These are phyloP conservation scores for Melanopsichium pennsylvanicum DNA, from an alignment of 1,284 basidiomycete genomes.

Conservation along the genomic window DNA sequence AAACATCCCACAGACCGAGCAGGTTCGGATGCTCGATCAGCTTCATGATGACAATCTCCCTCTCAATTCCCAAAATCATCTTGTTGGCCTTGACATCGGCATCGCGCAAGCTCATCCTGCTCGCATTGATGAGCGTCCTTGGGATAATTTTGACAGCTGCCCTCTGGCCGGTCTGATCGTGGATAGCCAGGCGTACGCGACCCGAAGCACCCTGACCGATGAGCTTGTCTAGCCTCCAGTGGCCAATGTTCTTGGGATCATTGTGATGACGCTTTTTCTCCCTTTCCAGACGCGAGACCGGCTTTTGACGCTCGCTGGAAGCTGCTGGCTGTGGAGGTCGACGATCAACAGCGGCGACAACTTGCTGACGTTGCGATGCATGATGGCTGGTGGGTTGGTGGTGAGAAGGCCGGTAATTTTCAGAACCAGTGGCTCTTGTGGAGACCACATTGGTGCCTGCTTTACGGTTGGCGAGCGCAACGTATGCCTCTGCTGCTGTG, in stretches of 20 bases:
- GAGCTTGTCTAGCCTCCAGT: conserved; percentile 91
- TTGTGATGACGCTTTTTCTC: conserved; percentile 67
- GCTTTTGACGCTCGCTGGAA: conserved; percentile 32
- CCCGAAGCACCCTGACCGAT: conserved; percentile 86
- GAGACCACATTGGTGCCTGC: conserved; percentile 38
- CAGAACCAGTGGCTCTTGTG: conserved; percentile 29
- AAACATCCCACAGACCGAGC: conserved; percentile 92
- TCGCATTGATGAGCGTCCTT: conserved; percentile 78
- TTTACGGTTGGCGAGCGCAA: conserved; percentile 37
- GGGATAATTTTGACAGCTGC: conserved; percentile 97
- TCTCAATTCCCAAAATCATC: conserved; percentile 84
- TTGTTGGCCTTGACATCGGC: conserved; percentile 79
- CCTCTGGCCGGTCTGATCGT: conserved; percentile 84
- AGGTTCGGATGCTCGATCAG: conserved; percentile 97
- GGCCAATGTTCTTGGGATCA: conserved; percentile 74
- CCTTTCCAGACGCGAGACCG: conserved; percentile 57
- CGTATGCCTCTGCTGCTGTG: conserved; percentile 38
- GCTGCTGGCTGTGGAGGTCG: conserved; percentile 21
- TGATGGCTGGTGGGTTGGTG: conserved; percentile 31
- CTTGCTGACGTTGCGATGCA: conserved; percentile 34
- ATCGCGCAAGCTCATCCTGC: conserved; percentile 76
- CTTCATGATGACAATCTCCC: conserved; percentile 99
- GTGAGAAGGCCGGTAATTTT: conserved; percentile 33
- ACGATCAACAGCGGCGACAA: conserved; percentile 30
- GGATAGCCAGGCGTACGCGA: conserved; percentile 87